Percentiles rank a stretch among this genome's conserved stretches.
These are phyloP conservation scores for Aspergillus carlsbadensis DNA, from an alignment of 495 filamentous ascomycete species.

Conservation along the genomic window DNA sequence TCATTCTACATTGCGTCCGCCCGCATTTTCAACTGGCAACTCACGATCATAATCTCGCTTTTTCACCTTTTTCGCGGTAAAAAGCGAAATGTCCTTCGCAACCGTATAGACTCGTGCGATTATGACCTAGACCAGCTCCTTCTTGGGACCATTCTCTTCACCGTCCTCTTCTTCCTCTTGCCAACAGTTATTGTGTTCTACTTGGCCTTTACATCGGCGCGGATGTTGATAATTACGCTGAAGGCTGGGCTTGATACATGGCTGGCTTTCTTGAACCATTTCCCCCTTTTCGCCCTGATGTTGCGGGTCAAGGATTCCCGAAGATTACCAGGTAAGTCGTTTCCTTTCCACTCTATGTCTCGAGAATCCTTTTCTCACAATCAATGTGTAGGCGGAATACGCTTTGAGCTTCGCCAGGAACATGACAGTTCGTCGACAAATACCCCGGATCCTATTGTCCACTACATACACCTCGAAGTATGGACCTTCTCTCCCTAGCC, in stretches of 20 bases:
- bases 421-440: slow-evolving; percentile 24
- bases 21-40: slow-evolving; percentile 97
- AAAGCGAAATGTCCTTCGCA: slow-evolving; percentile 94
- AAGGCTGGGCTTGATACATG: slow-evolving; percentile 89
- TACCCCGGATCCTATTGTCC: slow-evolving; percentile 48
- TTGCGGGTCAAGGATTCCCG: slow-evolving; percentile 89
- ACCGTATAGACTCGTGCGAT: slow-evolving; percentile 97
- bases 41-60: slow-evolving; percentile 91
- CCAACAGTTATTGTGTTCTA: slow-evolving; percentile 97
- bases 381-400: slow-evolving; percentile 66
- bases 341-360: neutral
- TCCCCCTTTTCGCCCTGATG: slow-evolving; percentile 97
- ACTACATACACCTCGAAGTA: slow-evolving; percentile 81
- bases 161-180: slow-evolving; percentile 89
- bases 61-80: slow-evolving; percentile 98
- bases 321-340: slow-evolving; percentile 74
- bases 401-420: slow-evolving; percentile 78
- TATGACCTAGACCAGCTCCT: slow-evolving; percentile 98
- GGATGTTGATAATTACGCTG: slow-evolving; percentile 90
- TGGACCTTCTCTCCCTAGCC: neutral
- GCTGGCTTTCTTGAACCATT: slow-evolving; percentile 94
- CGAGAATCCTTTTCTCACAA: neutral
- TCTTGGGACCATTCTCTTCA: slow-evolving; percentile 94
- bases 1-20: slow-evolving; percentile 96
- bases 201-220: slow-evolving; percentile 87